These are phyloP conservation scores for Lyophyllum decastes DNA, from an alignment of 768 basidiomycete species.

Conservation along the genomic window DNA sequence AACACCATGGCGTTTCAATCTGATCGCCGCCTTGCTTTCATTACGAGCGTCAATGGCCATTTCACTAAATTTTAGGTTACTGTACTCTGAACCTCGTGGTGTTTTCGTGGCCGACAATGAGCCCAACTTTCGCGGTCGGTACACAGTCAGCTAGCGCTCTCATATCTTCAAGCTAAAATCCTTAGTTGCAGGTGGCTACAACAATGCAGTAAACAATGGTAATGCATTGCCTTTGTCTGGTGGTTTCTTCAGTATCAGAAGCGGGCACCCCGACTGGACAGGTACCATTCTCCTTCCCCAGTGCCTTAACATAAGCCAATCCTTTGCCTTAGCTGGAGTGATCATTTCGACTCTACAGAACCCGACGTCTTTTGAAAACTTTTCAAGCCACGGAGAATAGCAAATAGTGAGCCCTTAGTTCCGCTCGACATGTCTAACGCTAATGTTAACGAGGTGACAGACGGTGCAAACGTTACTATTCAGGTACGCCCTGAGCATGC, in stretches of 20 bases:
- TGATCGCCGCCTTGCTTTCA: constrained; percentile 23
- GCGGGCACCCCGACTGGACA: constrained; percentile 57
- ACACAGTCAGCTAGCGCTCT: background rate
- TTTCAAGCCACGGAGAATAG: constrained; percentile 39
- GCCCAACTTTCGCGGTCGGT: constrained; percentile 65
- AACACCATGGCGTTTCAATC: constrained; percentile 33
- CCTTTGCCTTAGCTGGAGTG: constrained; percentile 42
- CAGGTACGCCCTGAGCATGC: constrained; percentile 32
- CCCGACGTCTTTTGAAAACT: constrained; percentile 64
- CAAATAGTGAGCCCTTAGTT: constrained; percentile 47
- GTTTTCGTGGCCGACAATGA: constrained; percentile 58
- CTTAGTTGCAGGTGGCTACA: constrained; percentile 56
- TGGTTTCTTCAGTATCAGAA: constrained; percentile 59
- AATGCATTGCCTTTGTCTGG: constrained; percentile 66
- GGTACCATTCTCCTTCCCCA: constrained; percentile 32
- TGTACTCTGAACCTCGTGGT: constrained; percentile 72
- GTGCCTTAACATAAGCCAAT: background rate
- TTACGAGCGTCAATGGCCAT: constrained; percentile 60
- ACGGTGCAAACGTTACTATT: constrained; percentile 74
- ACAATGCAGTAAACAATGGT: constrained; percentile 51
- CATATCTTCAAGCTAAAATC: background rate
- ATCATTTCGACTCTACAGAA: constrained; percentile 57
- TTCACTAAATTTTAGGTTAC: constrained; percentile 76
- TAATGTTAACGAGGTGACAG: constrained; percentile 43
- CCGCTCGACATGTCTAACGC: constrained; percentile 57